Evolutionary conservation across 805 yeast species (phyloP).

Genomic region (Cyberlindnera xylosilytica): DNA sequence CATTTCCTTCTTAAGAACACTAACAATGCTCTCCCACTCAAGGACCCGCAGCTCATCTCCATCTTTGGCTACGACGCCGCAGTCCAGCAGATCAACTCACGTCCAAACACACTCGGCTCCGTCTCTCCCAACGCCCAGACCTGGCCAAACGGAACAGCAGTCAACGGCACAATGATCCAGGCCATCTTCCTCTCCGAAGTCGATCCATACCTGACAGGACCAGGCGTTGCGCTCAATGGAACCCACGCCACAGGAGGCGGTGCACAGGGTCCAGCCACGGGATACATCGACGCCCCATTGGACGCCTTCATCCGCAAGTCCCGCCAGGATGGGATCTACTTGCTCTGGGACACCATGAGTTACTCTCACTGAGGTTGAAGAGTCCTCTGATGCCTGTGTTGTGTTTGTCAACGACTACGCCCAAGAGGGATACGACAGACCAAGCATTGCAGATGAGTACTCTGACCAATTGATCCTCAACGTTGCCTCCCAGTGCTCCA

Average conservation of each 20-base stretch:
- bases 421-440: slow-evolving; percentile 10
- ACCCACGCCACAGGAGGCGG: slow-evolving; percentile 8
- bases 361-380: slow-evolving; percentile 7
- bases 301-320: slow-evolving; percentile 6
- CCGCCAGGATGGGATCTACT: slow-evolving; percentile 3
- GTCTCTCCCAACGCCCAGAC: not conserved
- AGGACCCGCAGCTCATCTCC: slow-evolving; percentile 6
- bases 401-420: slow-evolving; percentile 9
- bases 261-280: slow-evolving; percentile 1
- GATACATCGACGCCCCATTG: slow-evolving; percentile 4
- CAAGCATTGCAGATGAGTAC: slow-evolving; percentile 9
- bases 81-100: not conserved
- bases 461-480: slow-evolving; percentile 7
- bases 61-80: slow-evolving; percentile 10
- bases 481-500: slow-evolving; percentile 8
- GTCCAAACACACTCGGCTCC: not conserved
- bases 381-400: slow-evolving; percentile 6
- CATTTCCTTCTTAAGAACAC: slow-evolving; percentile 9
- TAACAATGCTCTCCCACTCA: slow-evolving; percentile 6
- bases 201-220: slow-evolving; percentile 3
- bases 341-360: slow-evolving; percentile 1
- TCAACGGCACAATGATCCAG: not conserved
- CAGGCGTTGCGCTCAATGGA: slow-evolving; percentile 9
- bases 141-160: slow-evolving; percentile 5
- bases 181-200: slow-evolving; percentile 1